These are phyloP conservation scores for Xylaria sp. DNA, from an alignment of 2,329 filamentous ascomycete genomes.

Conservation along the genomic window DNA sequence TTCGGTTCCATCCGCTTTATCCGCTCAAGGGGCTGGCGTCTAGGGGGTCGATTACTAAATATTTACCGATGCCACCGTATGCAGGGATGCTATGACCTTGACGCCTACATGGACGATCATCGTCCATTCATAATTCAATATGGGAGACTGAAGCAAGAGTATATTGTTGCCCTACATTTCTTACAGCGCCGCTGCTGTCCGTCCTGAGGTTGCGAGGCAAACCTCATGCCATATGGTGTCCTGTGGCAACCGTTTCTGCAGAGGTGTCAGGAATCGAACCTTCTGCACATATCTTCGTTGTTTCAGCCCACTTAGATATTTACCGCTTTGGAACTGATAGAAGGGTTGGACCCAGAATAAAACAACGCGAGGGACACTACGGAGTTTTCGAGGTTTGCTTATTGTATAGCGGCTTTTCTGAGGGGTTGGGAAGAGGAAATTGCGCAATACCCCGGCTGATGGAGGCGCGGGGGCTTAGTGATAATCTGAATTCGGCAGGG, in stretches of 20 bases:
- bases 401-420: conserved; percentile 22
- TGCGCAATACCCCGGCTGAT: conserved; percentile 16
- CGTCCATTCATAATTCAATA: background rate
- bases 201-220: background rate
- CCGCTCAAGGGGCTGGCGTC: conserved; percentile 23
- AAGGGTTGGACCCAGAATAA: conserved; percentile 19
- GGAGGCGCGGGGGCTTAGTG: conserved; percentile 12
- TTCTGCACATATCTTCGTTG: background rate
- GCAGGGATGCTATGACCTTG: background rate
- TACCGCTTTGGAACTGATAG: conserved; percentile 28
- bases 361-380: conserved; percentile 18
- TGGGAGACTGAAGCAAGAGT: background rate
- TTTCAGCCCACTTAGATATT: conserved; percentile 25
- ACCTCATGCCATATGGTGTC: conserved; percentile 6
- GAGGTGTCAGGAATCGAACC: background rate
- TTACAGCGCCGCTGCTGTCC: background rate
- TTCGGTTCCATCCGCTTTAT: conserved; percentile 33
- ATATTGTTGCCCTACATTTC: background rate
- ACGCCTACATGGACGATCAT: background rate
- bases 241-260: background rate
- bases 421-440: conserved; percentile 1
- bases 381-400: conserved; percentile 26
- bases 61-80: background rate
- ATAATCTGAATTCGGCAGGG: conserved; percentile 16
- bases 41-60: conserved; percentile 5